These are phyloP conservation scores for Nemania abortiva DNA, from an alignment of 2,329 filamentous ascomycete species.

Conservation along the genomic window DNA sequence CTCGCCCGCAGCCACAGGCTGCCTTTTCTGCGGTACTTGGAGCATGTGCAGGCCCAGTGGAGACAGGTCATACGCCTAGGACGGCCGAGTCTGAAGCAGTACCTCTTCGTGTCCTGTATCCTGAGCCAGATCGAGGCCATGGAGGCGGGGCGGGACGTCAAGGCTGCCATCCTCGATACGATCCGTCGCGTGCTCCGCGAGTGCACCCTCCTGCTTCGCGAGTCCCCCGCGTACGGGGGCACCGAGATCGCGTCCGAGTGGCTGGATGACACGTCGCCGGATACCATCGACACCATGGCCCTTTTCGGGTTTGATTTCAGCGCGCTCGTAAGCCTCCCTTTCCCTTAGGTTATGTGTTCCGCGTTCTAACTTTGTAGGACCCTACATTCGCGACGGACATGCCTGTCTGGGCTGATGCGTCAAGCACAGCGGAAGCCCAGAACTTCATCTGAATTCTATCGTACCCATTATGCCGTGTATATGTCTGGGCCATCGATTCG, in stretches of 20 bases:
- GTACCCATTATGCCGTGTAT: neutral
- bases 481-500: neutral
- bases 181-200: slow-evolving; percentile 29
- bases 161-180: slow-evolving; percentile 23
- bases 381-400: slow-evolving; percentile 24
- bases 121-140: slow-evolving; percentile 40
- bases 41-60: slow-evolving; percentile 41
- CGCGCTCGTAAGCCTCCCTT: slow-evolving; percentile 32
- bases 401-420: slow-evolving; percentile 28
- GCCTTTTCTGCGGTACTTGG: slow-evolving; percentile 38
- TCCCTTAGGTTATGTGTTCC: neutral
- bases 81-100: slow-evolving; percentile 43
- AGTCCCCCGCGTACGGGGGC: slow-evolving; percentile 29
- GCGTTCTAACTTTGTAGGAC: slow-evolving; percentile 21
- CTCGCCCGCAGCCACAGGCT: slow-evolving; percentile 33
- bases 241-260: slow-evolving; percentile 13
- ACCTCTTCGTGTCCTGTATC: slow-evolving; percentile 43
- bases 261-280: slow-evolving; percentile 25
- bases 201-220: slow-evolving; percentile 29
- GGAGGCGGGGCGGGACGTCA: slow-evolving; percentile 28
- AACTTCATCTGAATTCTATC: neutral
- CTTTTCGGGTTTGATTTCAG: slow-evolving; percentile 43
- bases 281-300: slow-evolving; percentile 30
- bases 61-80: slow-evolving; percentile 41
- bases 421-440: slow-evolving; percentile 8